Evolutionary conservation across 1,139 yeast genomes (phyloP), one percentile per base, ranked within the genome.

Genomic region (Diutina siamensis): DNA sequence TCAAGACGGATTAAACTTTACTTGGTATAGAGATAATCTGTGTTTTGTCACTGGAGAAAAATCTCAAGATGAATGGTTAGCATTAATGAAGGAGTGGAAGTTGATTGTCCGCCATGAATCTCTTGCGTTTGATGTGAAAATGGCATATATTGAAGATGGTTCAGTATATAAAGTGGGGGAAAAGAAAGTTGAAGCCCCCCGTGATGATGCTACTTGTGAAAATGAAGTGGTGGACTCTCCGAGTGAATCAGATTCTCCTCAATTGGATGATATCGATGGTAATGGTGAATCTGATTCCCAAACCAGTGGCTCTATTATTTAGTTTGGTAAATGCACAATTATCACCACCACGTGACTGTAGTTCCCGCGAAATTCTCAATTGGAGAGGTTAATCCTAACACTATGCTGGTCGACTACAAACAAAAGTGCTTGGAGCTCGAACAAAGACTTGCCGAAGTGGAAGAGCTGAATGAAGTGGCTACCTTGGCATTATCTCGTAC

Each of bases 401-500:
- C 25, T 12, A 38, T 38, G 42, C 42, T 38, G 42, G 42, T 38
- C 13, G 42, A 67, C 46, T 64, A 70, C 51, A 74, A 72, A 53
- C 78, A 76, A 53, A 82, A 82, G 61, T 83, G 92, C 59, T 71
- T 72, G 53, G 94, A 83, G 46, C 69, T 89, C 54, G 80, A 83
- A 58, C 73, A 74, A 52, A 73, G 94, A 55, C 80, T 92, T 44
- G 67, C 70, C 13, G 88, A 83, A 53, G 73, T 89, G 36, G 95
- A 89, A 57, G 81, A 77, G 46, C 79, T 79, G 58, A 94, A 92
- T 60, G 94, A 87, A 57, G 66, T 80, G 8, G 78, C 88, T 46
- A 76, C 89, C 0, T 65, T 88, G 35, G 88, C 95, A 1, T 77
- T 92, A 35, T 75, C 83, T 17, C 76, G 97, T 55, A 82, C 95